These are phyloP conservation scores for Podila horticola DNA, from an alignment of 192 early-diverging fungal genomes.

Conservation along the genomic window DNA sequence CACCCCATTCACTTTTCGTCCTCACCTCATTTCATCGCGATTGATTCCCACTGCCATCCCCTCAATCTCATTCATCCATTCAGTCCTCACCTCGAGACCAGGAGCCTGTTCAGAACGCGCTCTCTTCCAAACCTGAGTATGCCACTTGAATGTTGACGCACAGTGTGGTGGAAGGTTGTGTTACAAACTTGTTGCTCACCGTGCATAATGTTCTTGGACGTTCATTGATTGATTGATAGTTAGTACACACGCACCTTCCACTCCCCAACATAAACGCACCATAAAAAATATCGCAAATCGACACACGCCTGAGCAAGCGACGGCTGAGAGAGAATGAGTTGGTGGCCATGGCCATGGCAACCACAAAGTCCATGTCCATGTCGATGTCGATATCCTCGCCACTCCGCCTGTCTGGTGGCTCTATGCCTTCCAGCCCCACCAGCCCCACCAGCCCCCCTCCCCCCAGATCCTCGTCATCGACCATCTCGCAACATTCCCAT, in stretches of 20 bases:
- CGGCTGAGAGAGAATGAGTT: conserved; percentile 12
- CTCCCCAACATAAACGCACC: no score
- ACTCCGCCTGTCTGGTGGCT: neutral
- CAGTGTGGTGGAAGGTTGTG: no score
- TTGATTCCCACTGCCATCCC: neutral
- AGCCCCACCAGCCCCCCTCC: neutral
- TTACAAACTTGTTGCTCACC: no score
- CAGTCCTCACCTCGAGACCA: neutral
- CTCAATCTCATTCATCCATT: neutral
- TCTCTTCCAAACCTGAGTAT: no score
- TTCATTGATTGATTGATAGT: no score
- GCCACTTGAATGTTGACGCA: no score
- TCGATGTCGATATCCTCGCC: conserved; percentile 12
- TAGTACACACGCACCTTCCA: no score
- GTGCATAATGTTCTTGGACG: no score
- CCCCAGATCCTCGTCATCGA: neutral
- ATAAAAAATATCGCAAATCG: no score
- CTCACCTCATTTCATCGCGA: neutral
- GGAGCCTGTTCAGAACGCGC: no score
- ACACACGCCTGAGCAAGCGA: neutral
- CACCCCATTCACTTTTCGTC: neutral
- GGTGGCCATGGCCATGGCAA: conserved; percentile 29
- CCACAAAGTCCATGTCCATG: conserved; percentile 9
- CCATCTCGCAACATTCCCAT: neutral
- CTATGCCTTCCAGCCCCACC: neutral